Percentiles rank a stretch among this genome's conserved stretches.
These are phyloP conservation scores for Poa annua DNA, from an alignment of 176 grass and related monocot genomes.

Conservation along the genomic window DNA sequence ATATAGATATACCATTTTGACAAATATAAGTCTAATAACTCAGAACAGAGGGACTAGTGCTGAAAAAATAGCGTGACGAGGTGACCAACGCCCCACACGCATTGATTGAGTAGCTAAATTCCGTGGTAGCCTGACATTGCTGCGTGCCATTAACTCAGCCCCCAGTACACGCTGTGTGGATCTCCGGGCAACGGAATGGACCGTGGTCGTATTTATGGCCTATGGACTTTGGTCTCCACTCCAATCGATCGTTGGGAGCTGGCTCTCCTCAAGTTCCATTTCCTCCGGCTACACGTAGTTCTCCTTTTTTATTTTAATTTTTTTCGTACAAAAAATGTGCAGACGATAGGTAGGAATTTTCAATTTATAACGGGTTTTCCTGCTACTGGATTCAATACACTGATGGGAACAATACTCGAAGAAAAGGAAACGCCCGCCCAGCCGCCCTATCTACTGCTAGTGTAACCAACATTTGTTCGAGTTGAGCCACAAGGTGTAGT, in stretches of 20 bases:
- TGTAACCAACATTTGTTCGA: background rate
- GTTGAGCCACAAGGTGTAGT: background rate
- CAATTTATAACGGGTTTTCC: background rate
- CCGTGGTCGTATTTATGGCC: background rate
- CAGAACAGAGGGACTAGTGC: too few species aligned
- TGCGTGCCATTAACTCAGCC: background rate
- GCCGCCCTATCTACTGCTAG: too few species aligned
- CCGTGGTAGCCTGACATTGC: background rate
- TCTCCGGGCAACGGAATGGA: background rate
- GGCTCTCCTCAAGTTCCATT: background rate
- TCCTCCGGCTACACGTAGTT: background rate
- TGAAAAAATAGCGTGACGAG: background rate
- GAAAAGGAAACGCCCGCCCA: too few species aligned
- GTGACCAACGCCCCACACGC: background rate
- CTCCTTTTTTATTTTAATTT: background rate
- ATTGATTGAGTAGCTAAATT: background rate
- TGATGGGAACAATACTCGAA: too few species aligned
- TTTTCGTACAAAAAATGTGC: background rate
- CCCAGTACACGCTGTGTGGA: slow-evolving; percentile 11
- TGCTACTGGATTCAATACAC: too few species aligned
- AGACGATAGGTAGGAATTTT: background rate
- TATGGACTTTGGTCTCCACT: background rate
- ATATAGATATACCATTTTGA: too few species aligned
- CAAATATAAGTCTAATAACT: too few species aligned
- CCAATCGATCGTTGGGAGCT: background rate